Evolutionary conservation across 106 monocot genomes (phyloP).

Genomic region (Dendrobium nobile): DNA sequence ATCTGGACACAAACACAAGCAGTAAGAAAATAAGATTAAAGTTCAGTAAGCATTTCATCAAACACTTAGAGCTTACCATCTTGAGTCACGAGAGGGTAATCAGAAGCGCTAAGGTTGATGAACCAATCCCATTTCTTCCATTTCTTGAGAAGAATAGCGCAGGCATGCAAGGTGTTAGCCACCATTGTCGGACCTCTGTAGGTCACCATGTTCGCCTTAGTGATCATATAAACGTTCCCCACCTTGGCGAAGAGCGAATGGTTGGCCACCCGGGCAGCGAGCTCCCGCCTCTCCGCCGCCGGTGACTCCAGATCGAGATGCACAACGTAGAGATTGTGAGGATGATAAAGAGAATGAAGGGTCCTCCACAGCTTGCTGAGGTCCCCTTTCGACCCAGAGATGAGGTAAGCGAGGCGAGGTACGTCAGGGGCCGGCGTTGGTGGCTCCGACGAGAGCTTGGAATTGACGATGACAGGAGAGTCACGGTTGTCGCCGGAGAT

Average conservation of each 20-base stretch:
- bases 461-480: background rate
- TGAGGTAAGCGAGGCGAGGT: background rate
- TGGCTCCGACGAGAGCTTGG: background rate
- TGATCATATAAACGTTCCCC: conserved; percentile 13
- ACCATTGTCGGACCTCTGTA: conserved; percentile 7
- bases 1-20: background rate
- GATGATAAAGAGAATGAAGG: conserved; percentile 10
- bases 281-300: conserved; percentile 6
- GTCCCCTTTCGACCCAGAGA: background rate
- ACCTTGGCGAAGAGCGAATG: conserved; percentile 1
- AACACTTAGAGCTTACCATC: background rate
- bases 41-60: background rate
- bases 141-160: background rate
- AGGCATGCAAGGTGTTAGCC: background rate
- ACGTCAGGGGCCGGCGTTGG: background rate
- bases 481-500: background rate
- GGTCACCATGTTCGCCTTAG: conserved; percentile 20
- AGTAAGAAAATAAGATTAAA: background rate
- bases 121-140: background rate
- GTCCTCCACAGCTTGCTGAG: conserved; percentile 10
- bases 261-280: background rate
- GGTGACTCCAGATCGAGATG: conserved; percentile 20
- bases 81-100: background rate
- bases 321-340: conserved; percentile 11
- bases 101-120: background rate